phyloP scores from a whole-genome alignment of 192 early-diverging fungal species.

The Coemansia sp. region DNA sequence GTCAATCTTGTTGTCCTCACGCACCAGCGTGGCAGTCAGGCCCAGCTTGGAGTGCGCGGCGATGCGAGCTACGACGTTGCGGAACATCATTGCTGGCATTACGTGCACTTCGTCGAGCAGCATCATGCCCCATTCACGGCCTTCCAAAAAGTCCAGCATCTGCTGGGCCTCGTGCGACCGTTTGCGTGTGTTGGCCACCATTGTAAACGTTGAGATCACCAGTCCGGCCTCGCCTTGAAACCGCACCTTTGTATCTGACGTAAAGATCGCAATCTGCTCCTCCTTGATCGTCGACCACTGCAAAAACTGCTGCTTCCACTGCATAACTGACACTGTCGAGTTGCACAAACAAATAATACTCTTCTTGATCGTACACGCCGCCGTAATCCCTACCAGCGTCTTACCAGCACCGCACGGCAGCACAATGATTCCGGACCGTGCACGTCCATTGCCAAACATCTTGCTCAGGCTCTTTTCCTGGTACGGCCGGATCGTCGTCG shows the following conservation, averaged over 20 bases:
- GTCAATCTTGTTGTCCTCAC: constrained; percentile 97
- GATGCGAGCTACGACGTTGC: constrained; percentile 85
- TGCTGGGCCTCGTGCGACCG: constrained; percentile 88
- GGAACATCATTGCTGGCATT: constrained; percentile 94
- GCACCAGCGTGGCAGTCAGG: constrained; percentile 91
- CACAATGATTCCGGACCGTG: constrained; percentile 96
- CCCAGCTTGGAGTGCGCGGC: constrained; percentile 95
- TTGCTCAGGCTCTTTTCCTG: constrained; percentile 95
- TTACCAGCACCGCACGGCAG: constrained; percentile 98
- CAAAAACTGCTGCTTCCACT: constrained; percentile 98
- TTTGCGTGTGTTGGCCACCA: constrained; percentile 92
- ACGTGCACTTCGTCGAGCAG: constrained; percentile 98
- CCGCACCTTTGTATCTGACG: constrained; percentile 87
- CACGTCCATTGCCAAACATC: constrained; percentile 96
- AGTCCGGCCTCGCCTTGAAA: constrained; percentile 84
- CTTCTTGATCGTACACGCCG: constrained; percentile 95
- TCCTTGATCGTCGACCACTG: constrained; percentile 94
- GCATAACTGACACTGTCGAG: constrained; percentile 91
- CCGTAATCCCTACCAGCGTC: constrained; percentile 97
- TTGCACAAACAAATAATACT: constrained; percentile 93
- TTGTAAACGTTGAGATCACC: constrained; percentile 96
- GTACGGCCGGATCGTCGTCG: constrained; percentile 91
- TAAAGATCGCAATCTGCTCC: constrained; percentile 91
- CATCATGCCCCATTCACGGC: constrained; percentile 95
- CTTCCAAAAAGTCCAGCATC: constrained; percentile 91